Evolutionary conservation across 768 basidiomycete genomes (phyloP), one percentile per base, ranked within the genome.

Genomic region (Leccinum obscurum): DNA sequence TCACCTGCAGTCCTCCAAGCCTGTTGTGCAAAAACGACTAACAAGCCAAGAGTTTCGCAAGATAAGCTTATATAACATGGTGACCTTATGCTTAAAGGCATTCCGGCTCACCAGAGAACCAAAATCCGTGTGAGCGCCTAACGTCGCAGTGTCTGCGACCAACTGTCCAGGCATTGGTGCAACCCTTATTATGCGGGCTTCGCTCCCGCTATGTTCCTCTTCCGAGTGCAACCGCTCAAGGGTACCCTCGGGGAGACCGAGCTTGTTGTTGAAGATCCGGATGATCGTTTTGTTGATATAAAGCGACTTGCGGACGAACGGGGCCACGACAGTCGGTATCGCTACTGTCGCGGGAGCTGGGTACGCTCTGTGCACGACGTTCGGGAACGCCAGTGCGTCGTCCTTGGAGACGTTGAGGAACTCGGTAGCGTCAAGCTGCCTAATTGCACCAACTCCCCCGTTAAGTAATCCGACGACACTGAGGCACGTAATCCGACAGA

Each of bases 61-160:
- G n/a, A 41, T 24, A 24, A 49, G 13, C 14, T 49, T 15, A 24
- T 14, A 15, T 48, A 8, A 24, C 8, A 6, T 24, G 14, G 24
- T 24, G 22, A 49, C 24, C 39, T 17, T 17, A 20, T 9, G 44
- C 15, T 46, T 9, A 20, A 46, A 15, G 14, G 13, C 28, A 24
- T 8, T 46, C 13, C 9, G 20, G 48, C 81, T 67, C 64, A 87
- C 86, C 58, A 89, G 68, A n/a, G 84, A 85, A n/a, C 88, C 87
- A 62, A 89, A 89, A 70, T 89, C 88, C 3, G 87, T 88, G 68
- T 90, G 89, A 2, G 83, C 82, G 20, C 86, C 86, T n/a, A 88
- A 68, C 0, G 77, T 76, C n/a, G 77, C 74, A 51, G 72, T 78
- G 6, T 77, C 73, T 7, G 70, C 69, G 8, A 61, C 13, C 4